Evolutionary conservation across 345 rosid genomes (phyloP).

Genomic region (Murraya paniculata): DNA sequence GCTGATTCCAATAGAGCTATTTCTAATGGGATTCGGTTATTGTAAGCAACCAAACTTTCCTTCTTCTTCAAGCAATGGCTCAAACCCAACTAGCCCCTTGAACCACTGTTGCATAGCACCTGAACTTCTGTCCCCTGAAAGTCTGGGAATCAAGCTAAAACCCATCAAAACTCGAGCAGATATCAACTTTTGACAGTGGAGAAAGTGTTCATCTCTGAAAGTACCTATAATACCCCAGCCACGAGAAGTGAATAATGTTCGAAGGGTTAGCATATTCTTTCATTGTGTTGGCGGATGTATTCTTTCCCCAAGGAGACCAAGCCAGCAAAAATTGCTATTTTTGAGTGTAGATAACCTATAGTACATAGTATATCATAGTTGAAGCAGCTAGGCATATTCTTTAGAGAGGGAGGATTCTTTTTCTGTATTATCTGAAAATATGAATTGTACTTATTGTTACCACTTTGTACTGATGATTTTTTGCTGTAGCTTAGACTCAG

Average conservation of each 20-base stretch:
- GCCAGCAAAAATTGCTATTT: background rate
- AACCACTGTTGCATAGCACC: constrained; percentile 47
- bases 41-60: constrained; percentile 32
- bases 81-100: constrained; percentile 39
- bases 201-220: background rate
- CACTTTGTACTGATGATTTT: background rate
- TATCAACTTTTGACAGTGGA: constrained; percentile 15
- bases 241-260: constrained; percentile 5
- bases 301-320: background rate
- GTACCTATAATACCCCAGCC: background rate
- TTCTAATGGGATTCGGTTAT: constrained; percentile 50
- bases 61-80: constrained; percentile 34
- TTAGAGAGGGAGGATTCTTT: constrained; percentile 8
- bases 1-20: constrained; percentile 60
- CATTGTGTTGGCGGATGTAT: constrained; percentile 21
- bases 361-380: background rate
- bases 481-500: background rate
- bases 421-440: background rate
- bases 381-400: constrained; percentile 2
- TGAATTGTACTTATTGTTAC: background rate
- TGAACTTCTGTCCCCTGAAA: constrained; percentile 57
- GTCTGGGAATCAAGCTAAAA: constrained; percentile 64
- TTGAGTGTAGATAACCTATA: background rate
- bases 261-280: constrained; percentile 32
- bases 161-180: constrained; percentile 55